Conservation (phyloP, 164 flowering plant species). For the Vitis cinerea region DNA sequence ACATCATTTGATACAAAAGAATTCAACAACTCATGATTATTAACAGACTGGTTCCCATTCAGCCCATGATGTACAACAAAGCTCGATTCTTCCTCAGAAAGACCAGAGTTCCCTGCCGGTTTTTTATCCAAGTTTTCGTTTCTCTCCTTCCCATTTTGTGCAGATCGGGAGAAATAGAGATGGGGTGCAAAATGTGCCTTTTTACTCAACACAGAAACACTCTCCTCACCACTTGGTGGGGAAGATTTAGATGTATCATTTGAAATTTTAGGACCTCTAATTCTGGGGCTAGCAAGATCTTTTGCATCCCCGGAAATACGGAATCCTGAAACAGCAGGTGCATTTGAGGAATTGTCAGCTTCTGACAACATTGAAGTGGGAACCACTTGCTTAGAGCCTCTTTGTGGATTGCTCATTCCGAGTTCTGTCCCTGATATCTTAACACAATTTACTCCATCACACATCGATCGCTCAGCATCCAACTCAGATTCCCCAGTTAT, state of each 20-base stretch:
- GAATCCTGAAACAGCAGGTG: conserved; percentile 21
- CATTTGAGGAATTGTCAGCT: conserved; percentile 12
- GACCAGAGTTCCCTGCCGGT: conserved; percentile 5
- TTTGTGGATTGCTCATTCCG: background rate
- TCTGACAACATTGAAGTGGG: background rate
- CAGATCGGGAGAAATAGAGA: conserved; percentile 20
- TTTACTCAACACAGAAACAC: conserved; percentile 9
- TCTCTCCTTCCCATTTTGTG: conserved; percentile 19
- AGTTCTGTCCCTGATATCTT: background rate
- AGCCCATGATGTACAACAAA: background rate
- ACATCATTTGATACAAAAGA: conserved; percentile 9
- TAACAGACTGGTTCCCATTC: conserved; percentile 8
- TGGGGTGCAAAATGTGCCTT: conserved; percentile 32
- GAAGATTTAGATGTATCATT: conserved; percentile 14
- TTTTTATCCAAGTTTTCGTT: conserved; percentile 13
- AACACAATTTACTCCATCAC: conserved; percentile 4
- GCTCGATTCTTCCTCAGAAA: conserved; percentile 8
- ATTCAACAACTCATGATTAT: conserved; percentile 1
- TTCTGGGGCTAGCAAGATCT: conserved; percentile 34
- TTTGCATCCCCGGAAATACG: conserved; percentile 38
- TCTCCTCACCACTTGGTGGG: conserved; percentile 10
- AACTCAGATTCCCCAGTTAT: conserved; percentile 2
- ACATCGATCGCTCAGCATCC: conserved; percentile 11
- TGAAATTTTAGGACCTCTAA: conserved; percentile 25
- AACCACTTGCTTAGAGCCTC: background rate